Percentiles rank a stretch among this genome's conserved stretches.
Evolutionary conservation across 208 protist genomes (phyloP).

Genomic region (Blechomonas ayalai): DNA sequence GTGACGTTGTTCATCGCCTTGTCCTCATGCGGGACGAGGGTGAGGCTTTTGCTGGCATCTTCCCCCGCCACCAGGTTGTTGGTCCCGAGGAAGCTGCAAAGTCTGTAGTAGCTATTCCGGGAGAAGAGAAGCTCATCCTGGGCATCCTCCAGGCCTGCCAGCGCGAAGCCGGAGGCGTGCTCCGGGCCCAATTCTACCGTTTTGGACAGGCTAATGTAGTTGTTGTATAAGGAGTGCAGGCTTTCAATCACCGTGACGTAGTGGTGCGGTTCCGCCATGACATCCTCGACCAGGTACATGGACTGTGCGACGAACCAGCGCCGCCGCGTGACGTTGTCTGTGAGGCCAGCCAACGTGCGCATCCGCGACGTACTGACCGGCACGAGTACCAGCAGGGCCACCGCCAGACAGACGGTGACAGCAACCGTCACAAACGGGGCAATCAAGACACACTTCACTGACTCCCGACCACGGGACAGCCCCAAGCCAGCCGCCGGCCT

Average conservation of each 20-base stretch:
- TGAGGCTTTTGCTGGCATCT: conserved; percentile 3
- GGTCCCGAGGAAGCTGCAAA: conserved; percentile 1
- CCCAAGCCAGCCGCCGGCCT: too few species aligned
- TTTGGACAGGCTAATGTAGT: neutral
- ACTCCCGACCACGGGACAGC: too few species aligned
- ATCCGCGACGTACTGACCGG: neutral
- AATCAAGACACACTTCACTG: too few species aligned
- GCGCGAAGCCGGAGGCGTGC: too few species aligned
- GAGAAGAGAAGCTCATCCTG: conserved; percentile 12
- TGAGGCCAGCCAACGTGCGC: neutral
- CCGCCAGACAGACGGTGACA: neutral
- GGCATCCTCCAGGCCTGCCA: too few species aligned
- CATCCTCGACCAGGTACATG: conserved; percentile 1
- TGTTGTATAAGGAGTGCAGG: neutral
- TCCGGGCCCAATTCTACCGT: too few species aligned
- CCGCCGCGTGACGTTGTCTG: conserved; percentile 5
- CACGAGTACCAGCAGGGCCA: neutral
- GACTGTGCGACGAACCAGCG: conserved; percentile 8
- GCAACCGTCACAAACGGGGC: too few species aligned
- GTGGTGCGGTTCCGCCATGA: neutral
- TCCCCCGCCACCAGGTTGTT: neutral
- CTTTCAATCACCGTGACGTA: neutral
- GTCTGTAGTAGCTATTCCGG: conserved; percentile 10
- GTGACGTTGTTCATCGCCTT: neutral
- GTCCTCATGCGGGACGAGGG: neutral